A percentile compares a stretch with the other conserved stretches of the same genome.
These are phyloP conservation scores for Metschnikowia vanudenii DNA, from an alignment of 805 yeast species.

Conservation along the genomic window DNA sequence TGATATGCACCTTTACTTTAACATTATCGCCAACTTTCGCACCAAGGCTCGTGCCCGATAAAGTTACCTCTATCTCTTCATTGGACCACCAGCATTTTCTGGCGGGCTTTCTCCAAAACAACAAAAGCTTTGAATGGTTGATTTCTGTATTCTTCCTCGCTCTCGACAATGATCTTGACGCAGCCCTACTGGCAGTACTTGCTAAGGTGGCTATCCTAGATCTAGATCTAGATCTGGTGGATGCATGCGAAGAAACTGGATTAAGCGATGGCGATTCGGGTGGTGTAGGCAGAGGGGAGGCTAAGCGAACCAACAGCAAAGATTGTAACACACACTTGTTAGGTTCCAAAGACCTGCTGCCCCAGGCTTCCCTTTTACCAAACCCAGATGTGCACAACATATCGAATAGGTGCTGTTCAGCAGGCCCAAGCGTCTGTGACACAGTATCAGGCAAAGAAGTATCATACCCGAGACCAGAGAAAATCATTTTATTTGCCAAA, in stretches of 20 bases:
- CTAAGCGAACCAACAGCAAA: constrained; percentile 66
- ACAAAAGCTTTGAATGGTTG: constrained; percentile 59
- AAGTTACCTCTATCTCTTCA: constrained; percentile 48
- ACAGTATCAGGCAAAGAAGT: constrained; percentile 27
- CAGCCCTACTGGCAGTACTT: constrained; percentile 51
- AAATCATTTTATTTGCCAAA: constrained; percentile 56
- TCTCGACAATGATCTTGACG: constrained; percentile 57
- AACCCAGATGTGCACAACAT: constrained; percentile 94
- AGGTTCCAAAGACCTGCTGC: constrained; percentile 84
- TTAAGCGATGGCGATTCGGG: constrained; percentile 44
- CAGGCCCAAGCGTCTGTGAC: constrained; percentile 67
- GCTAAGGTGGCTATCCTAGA: constrained; percentile 62
- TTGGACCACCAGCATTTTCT: constrained; percentile 98
- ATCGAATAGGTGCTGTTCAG: constrained; percentile 91
- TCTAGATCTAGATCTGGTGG: constrained; percentile 35
- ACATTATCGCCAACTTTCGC: constrained; percentile 25
- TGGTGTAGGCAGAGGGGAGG: constrained; percentile 30
- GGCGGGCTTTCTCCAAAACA: constrained; percentile 98
- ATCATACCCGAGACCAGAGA: constrained; percentile 74
- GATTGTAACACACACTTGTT: constrained; percentile 85
- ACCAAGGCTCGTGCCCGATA: constrained; percentile 27
- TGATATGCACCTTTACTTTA: constrained; percentile 69
- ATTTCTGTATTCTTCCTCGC: constrained; percentile 41
- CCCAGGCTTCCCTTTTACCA: constrained; percentile 69
- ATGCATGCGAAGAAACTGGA: constrained; percentile 44